A percentile compares a stretch with the other conserved stretches of the same genome.
Conservation (phyloP, 116 monocot species). For the Cymodocea nodosa region DNA sequence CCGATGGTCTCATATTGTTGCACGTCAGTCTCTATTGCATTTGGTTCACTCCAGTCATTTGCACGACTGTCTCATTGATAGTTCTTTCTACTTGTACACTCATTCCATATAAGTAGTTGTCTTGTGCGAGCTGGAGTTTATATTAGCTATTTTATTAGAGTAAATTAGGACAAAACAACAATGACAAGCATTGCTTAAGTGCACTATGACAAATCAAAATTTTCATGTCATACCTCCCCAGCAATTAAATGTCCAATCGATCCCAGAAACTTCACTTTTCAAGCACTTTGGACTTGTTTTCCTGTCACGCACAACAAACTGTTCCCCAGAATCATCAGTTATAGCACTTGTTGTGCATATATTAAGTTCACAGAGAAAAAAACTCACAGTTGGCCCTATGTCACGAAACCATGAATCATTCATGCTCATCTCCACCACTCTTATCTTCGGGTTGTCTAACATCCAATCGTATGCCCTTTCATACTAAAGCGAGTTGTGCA, state of each 20-base stretch:
- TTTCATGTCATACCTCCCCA: slow-evolving; percentile 53
- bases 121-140: too few relatives aligned
- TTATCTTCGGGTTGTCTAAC: slow-evolving; percentile 30
- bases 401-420: slow-evolving; percentile 99
- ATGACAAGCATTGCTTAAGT: background rate
- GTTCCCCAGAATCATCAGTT: slow-evolving; percentile 10
- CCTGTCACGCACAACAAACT: slow-evolving; percentile 59
- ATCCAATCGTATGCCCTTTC: slow-evolving; percentile 29
- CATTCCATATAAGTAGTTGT: too few relatives aligned
- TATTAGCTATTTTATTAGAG: too few relatives aligned
- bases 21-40: too few relatives aligned
- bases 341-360: background rate
- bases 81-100: too few relatives aligned
- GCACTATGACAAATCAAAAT: background rate
- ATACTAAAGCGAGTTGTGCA: slow-evolving; percentile 29
- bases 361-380: background rate
- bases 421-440: slow-evolving; percentile 98
- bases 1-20: too few relatives aligned
- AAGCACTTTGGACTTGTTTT: slow-evolving; percentile 8
- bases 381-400: slow-evolving; percentile 78
- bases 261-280: slow-evolving; percentile 44
- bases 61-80: too few relatives aligned
- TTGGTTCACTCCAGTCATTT: too few relatives aligned
- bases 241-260: slow-evolving; percentile 76
- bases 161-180: too few relatives aligned